phyloP scores from a whole-genome alignment of 192 early-diverging fungal genomes.

The Coemansia sp. region DNA sequence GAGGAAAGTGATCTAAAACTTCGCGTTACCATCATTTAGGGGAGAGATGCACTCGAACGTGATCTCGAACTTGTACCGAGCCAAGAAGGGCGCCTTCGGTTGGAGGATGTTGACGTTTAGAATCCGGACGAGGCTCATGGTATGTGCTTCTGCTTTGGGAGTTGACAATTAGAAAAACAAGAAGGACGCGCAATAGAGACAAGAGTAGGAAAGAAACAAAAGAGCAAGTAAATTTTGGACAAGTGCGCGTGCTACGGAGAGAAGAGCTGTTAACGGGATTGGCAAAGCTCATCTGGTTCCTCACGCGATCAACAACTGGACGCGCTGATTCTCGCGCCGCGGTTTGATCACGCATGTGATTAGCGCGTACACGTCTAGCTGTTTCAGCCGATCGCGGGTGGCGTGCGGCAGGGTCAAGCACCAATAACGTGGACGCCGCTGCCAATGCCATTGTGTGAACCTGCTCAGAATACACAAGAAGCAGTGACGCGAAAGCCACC shows the following conservation, averaged over 20 bases:
- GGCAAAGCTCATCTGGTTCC: not conserved
- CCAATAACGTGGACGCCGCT: not conserved
- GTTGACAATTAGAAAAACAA: slow-evolving; percentile 4
- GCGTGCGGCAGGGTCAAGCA: not conserved
- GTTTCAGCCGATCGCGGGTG: not conserved
- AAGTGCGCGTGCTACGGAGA: not conserved
- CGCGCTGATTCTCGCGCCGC: not conserved
- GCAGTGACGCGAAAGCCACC: not conserved
- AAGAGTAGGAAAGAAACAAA: not conserved
- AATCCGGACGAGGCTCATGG: slow-evolving; percentile 80
- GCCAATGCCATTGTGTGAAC: not conserved
- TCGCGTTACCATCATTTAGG: slow-evolving; percentile 73
- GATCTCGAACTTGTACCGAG: slow-evolving; percentile 89
- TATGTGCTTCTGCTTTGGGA: not conserved
- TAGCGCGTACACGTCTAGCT: not conserved
- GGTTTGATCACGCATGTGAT: not conserved
- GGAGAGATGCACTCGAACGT: slow-evolving; percentile 93
- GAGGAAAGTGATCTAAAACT: not conserved
- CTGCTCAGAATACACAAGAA: not conserved
- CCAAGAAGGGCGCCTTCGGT: slow-evolving; percentile 80
- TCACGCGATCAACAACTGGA: not conserved
- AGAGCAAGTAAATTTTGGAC: not conserved
- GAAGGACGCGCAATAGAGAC: not conserved
- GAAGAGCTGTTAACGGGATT: not conserved
- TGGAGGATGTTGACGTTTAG: slow-evolving; percentile 81